phyloP scores from a whole-genome alignment of 2,329 filamentous ascomycete genomes.

The Aspergillus awamori region DNA sequence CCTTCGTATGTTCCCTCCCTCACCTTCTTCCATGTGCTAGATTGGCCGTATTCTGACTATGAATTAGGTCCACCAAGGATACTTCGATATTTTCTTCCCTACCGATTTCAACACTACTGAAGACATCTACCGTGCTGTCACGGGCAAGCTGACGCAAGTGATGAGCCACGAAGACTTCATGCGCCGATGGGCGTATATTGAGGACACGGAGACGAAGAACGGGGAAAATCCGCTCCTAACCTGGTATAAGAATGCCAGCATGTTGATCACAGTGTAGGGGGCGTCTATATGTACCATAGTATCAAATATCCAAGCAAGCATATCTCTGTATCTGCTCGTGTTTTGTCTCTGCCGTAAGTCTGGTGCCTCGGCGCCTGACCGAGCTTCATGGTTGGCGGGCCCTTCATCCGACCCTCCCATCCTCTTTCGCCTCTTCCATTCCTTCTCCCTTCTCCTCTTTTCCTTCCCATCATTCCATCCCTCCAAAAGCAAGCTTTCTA shows the following conservation, averaged over 20 bases:
- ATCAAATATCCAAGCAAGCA: background rate
- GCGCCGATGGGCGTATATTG: conserved; percentile 82
- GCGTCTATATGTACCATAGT: conserved; percentile 4
- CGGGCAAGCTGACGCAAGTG: conserved; percentile 85
- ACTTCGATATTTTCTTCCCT: conserved; percentile 98
- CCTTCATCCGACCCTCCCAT: background rate
- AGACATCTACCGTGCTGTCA: conserved; percentile 88
- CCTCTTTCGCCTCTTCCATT: background rate
- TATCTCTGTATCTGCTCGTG: conserved; percentile 4
- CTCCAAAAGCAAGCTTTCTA: too few species aligned
- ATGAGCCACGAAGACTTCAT: conserved; percentile 89
- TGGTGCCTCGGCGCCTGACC: background rate
- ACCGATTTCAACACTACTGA: conserved; percentile 92
- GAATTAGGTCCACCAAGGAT: conserved; percentile 86
- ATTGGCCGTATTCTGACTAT: conserved; percentile 10
- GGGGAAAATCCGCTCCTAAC: conserved; percentile 90
- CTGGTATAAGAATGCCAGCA: conserved; percentile 95
- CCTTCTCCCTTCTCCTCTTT: background rate
- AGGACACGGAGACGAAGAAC: conserved; percentile 83
- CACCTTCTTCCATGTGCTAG: background rate
- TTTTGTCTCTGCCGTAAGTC: background rate
- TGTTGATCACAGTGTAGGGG: conserved; percentile 77
- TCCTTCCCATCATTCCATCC: background rate
- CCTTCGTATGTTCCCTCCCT: conserved; percentile 67
- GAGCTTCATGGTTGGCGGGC: background rate